These are phyloP conservation scores for Teratosphaeria epicoccoides DNA, from an alignment of 2,329 filamentous ascomycete genomes.

Conservation along the genomic window DNA sequence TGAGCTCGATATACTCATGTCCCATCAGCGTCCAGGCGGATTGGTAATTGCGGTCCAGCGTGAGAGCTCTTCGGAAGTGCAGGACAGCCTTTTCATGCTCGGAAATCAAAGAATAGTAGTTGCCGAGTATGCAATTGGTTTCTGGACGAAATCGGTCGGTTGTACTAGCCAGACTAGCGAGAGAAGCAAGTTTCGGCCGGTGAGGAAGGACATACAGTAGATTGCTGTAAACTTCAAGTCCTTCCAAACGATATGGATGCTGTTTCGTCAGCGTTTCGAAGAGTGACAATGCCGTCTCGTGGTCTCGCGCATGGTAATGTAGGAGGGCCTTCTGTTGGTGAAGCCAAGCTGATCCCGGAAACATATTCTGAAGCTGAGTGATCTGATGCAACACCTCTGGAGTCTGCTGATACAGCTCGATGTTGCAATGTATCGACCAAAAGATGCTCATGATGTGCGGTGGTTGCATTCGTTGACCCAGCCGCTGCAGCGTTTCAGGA, in stretches of 20 bases:
- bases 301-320: slow-evolving; percentile 79
- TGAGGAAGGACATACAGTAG: slow-evolving; percentile 88
- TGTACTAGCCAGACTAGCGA: slow-evolving; percentile 80
- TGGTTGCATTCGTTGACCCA: slow-evolving; percentile 50
- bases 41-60: slow-evolving; percentile 78
- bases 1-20: slow-evolving; percentile 96
- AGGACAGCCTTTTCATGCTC: slow-evolving; percentile 97
- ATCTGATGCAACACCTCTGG: slow-evolving; percentile 64
- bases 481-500: slow-evolving; percentile 61
- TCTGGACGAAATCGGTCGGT: slow-evolving; percentile 95
- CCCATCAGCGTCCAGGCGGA: slow-evolving; percentile 98
- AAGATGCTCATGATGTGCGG: slow-evolving; percentile 89
- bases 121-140: slow-evolving; percentile 92
- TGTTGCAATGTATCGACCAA: slow-evolving; percentile 81
- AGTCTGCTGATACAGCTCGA: slow-evolving; percentile 83
- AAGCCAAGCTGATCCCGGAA: slow-evolving; percentile 79
- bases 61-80: slow-evolving; percentile 89
- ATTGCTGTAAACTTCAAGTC: slow-evolving; percentile 91
- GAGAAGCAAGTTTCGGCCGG: slow-evolving; percentile 78
- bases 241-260: slow-evolving; percentile 65
- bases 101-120: slow-evolving; percentile 90
- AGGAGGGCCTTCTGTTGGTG: slow-evolving; percentile 81
- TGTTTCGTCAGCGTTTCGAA: slow-evolving; percentile 50
- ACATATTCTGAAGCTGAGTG: slow-evolving; percentile 68
- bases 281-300: slow-evolving; percentile 43